These are phyloP conservation scores for Tilletia horrida DNA, from an alignment of 1,284 basidiomycete genomes.

Conservation along the genomic window DNA sequence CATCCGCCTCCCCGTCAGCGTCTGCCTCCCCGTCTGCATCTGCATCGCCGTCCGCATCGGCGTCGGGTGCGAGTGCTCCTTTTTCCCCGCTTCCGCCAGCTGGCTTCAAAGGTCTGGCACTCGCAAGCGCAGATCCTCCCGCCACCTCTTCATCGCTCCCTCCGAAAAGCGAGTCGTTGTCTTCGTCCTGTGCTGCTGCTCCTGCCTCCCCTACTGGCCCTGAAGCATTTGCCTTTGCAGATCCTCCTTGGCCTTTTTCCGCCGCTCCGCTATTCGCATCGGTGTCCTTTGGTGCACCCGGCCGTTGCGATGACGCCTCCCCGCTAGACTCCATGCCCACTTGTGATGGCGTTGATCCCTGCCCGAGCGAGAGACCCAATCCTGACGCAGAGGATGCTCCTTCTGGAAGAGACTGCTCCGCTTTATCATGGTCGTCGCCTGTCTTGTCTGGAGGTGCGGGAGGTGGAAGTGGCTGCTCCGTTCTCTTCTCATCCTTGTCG, in stretches of 20 bases:
- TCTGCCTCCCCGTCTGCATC: slow-evolving; percentile 27
- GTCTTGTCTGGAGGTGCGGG: background rate
- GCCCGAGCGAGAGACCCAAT: background rate
- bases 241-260: background rate
- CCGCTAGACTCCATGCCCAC: no score
- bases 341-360: no score
- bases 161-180: slow-evolving; percentile 40
- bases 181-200: slow-evolving; percentile 24
- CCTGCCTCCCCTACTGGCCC: background rate
- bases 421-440: background rate
- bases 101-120: background rate
- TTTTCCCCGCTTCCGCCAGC: background rate
- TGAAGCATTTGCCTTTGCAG: background rate
- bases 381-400: background rate
- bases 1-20: slow-evolving; percentile 25
- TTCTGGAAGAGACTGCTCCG: background rate
- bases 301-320: no score
- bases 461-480: slow-evolving; percentile 6
- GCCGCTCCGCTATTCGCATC: slow-evolving; percentile 17
- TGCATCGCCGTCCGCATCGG: slow-evolving; percentile 23
- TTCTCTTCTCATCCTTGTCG: background rate
- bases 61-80: slow-evolving; percentile 24
- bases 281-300: slow-evolving; percentile 10
- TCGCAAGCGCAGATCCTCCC: background rate
- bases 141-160: slow-evolving; percentile 19